Evolutionary conservation across 2,329 filamentous ascomycete genomes (phyloP), one percentile per base, ranked within the genome.

Genomic region (Daldinia sp.): DNA sequence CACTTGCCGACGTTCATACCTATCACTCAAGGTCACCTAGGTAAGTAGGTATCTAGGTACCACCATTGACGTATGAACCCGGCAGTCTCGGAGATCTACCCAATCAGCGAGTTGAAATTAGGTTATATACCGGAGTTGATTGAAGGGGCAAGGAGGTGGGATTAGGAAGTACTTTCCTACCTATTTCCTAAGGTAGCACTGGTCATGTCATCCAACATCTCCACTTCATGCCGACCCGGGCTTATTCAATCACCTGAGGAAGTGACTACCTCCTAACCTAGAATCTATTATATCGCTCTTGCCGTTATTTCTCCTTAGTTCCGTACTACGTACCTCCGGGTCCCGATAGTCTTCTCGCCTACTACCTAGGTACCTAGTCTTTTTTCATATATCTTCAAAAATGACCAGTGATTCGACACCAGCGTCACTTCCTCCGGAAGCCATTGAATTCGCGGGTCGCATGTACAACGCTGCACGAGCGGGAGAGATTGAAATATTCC

Each of bases 391-490:
- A 29, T 11, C 27, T 5, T 27, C 34, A 7, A 70, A 17, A 43
- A 74, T 73, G 70, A 59, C 65, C 50, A 49, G 59, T 48, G 51
- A 37, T 41, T 51, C 62, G 9, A 32, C 62, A 15, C n/a, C 68
- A 10, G 29, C 64, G 10, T 58, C 67, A 11, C 78, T 90, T 4
- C 86, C 89, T 0, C 86, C 87, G 0, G 88, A 87, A 72, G 88
- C 86, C 35, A 80, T 92, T 50, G 87, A 85, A 3, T 83, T 93
- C 29, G 89, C 89, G 1, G 79, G 81, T 8, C 85, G 84, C 66
- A 84, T 92, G 78, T 92, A 90, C 77, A 83, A 90, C 68, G 83
- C 87, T 25, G 89, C 90, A 1, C 83, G 90, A 29, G 73, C 77
- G 19, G 90, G 89, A 57, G 78, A 88, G 49, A 79, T 83, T 2